Evolutionary conservation across 768 basidiomycete species (phyloP).

Genomic region (Tylopilus vinaceipallidus): DNA sequence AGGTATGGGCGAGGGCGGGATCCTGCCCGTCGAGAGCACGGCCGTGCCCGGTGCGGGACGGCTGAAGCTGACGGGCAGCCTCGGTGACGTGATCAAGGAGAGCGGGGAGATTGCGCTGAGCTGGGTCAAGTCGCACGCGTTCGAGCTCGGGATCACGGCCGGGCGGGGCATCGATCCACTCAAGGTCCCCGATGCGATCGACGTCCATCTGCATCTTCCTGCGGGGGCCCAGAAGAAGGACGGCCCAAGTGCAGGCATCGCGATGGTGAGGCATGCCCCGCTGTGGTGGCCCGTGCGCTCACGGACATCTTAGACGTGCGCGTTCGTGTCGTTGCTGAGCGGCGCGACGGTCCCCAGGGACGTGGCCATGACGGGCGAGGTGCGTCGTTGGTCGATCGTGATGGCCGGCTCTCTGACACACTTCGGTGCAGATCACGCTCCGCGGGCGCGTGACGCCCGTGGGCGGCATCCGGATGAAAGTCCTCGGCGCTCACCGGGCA

Average conservation of each 20-base stretch:
- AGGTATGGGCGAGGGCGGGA: slow-evolving; percentile 83
- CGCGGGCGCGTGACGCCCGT: slow-evolving; percentile 81
- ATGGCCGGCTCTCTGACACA: slow-evolving; percentile 6
- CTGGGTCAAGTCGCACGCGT: slow-evolving; percentile 88
- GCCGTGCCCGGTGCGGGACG: slow-evolving; percentile 71
- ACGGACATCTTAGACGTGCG: slow-evolving; percentile 56
- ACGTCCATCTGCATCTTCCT: slow-evolving; percentile 87
- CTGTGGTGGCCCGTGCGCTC: not conserved
- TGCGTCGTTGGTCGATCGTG: slow-evolving; percentile 31
- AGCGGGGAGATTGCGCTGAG: slow-evolving; percentile 87
- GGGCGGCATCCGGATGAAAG: slow-evolving; percentile 90
- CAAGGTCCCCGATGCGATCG: slow-evolving; percentile 67
- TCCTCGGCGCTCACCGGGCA: slow-evolving; percentile 87
- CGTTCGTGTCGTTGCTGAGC: slow-evolving; percentile 81
- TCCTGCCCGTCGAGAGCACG: slow-evolving; percentile 82
- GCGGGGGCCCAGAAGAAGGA: slow-evolving; percentile 93
- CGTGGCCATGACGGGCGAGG: slow-evolving; percentile 91
- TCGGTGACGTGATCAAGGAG: slow-evolving; percentile 92
- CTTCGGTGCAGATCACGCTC: slow-evolving; percentile 60
- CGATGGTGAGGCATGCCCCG: slow-evolving; percentile 55
- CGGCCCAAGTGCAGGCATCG: slow-evolving; percentile 87
- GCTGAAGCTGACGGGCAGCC: slow-evolving; percentile 76
- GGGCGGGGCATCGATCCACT: slow-evolving; percentile 70
- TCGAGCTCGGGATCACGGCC: slow-evolving; percentile 74
- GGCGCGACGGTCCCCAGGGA: slow-evolving; percentile 69